Conservation (phyloP, 176 grass and related monocot genomes). For the Musa troglodytarum region DNA sequence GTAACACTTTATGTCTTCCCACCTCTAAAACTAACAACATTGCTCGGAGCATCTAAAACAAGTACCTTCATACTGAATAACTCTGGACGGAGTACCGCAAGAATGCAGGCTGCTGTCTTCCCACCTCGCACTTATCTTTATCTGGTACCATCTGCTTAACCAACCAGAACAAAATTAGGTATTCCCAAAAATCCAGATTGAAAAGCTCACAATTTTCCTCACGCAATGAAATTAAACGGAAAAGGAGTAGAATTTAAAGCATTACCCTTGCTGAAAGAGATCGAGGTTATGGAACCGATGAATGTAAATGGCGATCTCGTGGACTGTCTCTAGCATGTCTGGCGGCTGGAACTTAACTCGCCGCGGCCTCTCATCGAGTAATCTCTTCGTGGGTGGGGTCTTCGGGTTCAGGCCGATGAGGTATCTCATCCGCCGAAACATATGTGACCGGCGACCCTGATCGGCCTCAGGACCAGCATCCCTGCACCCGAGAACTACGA, state of each 20-base stretch:
- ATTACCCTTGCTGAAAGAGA: slow-evolving; percentile 84
- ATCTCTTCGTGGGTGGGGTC: slow-evolving; percentile 40
- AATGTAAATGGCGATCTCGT: slow-evolving; percentile 84
- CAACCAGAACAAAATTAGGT: slow-evolving; percentile 3
- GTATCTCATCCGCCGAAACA: slow-evolving; percentile 59
- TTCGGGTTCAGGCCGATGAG: slow-evolving; percentile 40
- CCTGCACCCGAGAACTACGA: slow-evolving; percentile 6
- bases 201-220: not conserved
- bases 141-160: slow-evolving; percentile 67
- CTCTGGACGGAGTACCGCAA: slow-evolving; percentile 54
- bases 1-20: too few species aligned
- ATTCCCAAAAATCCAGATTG: not conserved
- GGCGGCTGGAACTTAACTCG: slow-evolving; percentile 34
- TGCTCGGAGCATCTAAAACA: slow-evolving; percentile 8
- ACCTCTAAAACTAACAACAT: not conserved
- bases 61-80: slow-evolving; percentile 82
- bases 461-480: not conserved
- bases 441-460: slow-evolving; percentile 9
- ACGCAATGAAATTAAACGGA: not conserved
- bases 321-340: slow-evolving; percentile 63
- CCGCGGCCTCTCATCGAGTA: slow-evolving; percentile 25
- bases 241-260: slow-evolving; percentile 6
- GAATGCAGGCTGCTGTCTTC: slow-evolving; percentile 44
- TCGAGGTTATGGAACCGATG: slow-evolving; percentile 88
- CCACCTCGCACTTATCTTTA: slow-evolving; percentile 70